Percentiles rank a stretch among this genome's conserved stretches.
Evolutionary conservation across 345 rosid species (phyloP).

Genomic region (Populus tremula): DNA sequence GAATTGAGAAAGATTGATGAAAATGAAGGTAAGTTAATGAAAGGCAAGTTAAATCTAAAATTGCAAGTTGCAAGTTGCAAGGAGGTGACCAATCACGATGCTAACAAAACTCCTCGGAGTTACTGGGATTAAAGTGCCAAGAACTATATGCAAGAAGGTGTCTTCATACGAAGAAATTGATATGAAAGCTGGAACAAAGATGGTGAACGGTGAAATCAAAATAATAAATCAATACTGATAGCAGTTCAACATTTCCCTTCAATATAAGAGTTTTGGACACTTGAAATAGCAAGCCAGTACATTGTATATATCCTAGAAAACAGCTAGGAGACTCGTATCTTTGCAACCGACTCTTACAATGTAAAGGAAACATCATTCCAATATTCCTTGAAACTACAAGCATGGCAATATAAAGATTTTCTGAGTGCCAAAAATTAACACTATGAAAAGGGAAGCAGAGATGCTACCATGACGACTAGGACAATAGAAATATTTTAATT

Average conservation of each 20-base stretch:
- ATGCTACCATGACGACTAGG: background rate
- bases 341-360: background rate
- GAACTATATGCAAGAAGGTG: too few relatives aligned
- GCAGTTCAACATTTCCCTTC: background rate
- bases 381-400: constrained; percentile 6
- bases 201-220: background rate
- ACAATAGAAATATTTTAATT: background rate
- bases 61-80: too few relatives aligned
- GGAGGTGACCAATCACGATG: too few relatives aligned
- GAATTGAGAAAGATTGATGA: too few relatives aligned
- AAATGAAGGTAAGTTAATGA: too few relatives aligned
- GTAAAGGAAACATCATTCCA: constrained; percentile 2
- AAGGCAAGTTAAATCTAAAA: too few relatives aligned
- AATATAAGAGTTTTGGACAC: background rate
- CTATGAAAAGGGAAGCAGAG: constrained; percentile 7
- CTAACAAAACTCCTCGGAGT: too few relatives aligned
- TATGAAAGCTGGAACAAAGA: too few relatives aligned
- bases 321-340: background rate
- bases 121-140: too few relatives aligned
- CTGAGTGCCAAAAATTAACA: constrained; percentile 23
- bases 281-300: background rate
- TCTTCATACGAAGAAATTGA: too few relatives aligned
- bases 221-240: background rate
- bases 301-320: background rate
- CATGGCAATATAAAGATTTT: constrained; percentile 5